These are phyloP conservation scores for Graphium sp. DNA, from an alignment of 2,329 filamentous ascomycete genomes.

Conservation along the genomic window DNA sequence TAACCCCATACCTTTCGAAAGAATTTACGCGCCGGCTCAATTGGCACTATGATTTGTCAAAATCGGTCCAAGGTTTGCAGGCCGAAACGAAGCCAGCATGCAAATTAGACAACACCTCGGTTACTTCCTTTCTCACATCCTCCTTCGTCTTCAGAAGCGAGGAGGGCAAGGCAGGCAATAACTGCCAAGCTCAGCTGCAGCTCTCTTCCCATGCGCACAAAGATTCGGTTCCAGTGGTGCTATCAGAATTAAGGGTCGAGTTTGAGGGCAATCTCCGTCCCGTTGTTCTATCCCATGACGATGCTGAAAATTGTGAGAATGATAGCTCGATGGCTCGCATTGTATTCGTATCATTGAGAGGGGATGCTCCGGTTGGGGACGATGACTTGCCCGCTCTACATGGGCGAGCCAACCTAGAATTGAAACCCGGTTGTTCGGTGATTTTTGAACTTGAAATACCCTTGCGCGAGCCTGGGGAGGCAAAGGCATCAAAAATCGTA, in stretches of 20 bases:
- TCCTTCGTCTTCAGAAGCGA: slow-evolving; percentile 40
- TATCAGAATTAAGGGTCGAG: slow-evolving; percentile 32
- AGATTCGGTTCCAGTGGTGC: slow-evolving; percentile 30
- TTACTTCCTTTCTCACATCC: slow-evolving; percentile 34
- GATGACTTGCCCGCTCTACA: slow-evolving; percentile 9
- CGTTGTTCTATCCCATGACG: slow-evolving; percentile 31
- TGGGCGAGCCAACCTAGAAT: no score
- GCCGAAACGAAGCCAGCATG: slow-evolving; percentile 28
- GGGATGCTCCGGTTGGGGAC: slow-evolving; percentile 11
- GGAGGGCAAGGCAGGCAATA: slow-evolving; percentile 45
- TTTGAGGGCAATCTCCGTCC: slow-evolving; percentile 42
- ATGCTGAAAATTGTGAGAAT: no score
- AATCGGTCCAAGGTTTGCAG: slow-evolving; percentile 32
- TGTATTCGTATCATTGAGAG: no score
- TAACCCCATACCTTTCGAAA: slow-evolving; percentile 12
- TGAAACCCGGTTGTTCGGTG: slow-evolving; percentile 43
- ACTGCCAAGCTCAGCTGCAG: slow-evolving; percentile 36
- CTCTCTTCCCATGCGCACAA: slow-evolving; percentile 38
- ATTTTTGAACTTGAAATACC: slow-evolving; percentile 57
- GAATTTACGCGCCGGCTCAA: slow-evolving; percentile 34
- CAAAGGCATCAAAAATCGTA: slow-evolving; percentile 45
- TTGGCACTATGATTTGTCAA: slow-evolving; percentile 45
- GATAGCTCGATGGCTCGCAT: no score
- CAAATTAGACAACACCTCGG: slow-evolving; percentile 29
- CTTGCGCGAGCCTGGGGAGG: slow-evolving; percentile 68